Conservation (phyloP, 768 basidiomycete genomes). For the Tubosaeta sp. region DNA sequence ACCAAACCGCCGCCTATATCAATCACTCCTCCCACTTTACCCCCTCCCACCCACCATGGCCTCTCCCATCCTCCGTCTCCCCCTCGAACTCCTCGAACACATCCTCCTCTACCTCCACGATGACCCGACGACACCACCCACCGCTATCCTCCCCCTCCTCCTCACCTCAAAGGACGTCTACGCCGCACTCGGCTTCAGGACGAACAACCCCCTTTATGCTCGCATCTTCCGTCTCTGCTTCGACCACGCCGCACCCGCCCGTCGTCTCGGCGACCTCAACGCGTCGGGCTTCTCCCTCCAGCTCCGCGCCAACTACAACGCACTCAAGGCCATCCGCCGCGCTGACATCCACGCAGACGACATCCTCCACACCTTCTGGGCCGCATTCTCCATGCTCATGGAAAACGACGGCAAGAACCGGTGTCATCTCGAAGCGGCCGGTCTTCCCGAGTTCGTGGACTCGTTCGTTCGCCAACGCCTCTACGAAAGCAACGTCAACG, state of each 20-base stretch:
- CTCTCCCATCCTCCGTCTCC: slow-evolving; percentile 31
- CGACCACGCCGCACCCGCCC: slow-evolving; percentile 46
- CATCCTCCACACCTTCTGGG: slow-evolving; percentile 38
- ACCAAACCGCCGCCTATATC: slow-evolving; percentile 13
- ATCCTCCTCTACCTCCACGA: slow-evolving; percentile 45
- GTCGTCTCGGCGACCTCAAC: slow-evolving; percentile 46
- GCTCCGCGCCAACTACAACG: slow-evolving; percentile 36
- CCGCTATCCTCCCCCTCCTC: slow-evolving; percentile 45
- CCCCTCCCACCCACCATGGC: slow-evolving; percentile 15
- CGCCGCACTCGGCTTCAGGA: slow-evolving; percentile 26
- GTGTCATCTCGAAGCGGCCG: slow-evolving; percentile 50
- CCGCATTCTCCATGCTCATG: slow-evolving; percentile 50
- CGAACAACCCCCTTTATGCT: slow-evolving; percentile 41
- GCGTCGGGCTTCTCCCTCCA: slow-evolving; percentile 34
- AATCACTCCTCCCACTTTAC: neutral
- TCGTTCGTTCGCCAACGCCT: slow-evolving; percentile 43
- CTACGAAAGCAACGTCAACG: slow-evolving; percentile 38
- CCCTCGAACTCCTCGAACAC: slow-evolving; percentile 43
- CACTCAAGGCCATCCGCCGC: slow-evolving; percentile 29
- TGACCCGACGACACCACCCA: slow-evolving; percentile 24
- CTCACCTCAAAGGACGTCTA: slow-evolving; percentile 40
- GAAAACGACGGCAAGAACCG: slow-evolving; percentile 69
- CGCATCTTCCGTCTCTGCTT: slow-evolving; percentile 54
- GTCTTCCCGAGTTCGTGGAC: slow-evolving; percentile 44
- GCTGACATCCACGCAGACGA: slow-evolving; percentile 31